phyloP scores from a whole-genome alignment of 169 alveolate species.

The Cryptosporidium andersoni region DNA sequence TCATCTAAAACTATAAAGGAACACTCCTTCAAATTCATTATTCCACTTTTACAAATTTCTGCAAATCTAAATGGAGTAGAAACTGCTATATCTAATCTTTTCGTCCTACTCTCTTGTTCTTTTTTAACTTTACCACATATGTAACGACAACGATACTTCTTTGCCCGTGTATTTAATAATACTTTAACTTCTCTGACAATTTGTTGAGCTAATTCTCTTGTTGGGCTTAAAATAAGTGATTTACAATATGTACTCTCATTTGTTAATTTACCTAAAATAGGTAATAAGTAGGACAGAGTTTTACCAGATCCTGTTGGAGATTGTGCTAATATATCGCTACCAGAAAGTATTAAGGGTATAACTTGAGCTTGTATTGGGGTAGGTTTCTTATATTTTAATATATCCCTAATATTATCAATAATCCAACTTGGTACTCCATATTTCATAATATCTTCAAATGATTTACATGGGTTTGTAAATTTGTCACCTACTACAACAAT shows the following conservation, averaged over 20 bases:
- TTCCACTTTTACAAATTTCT: conserved; percentile 73
- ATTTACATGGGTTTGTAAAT: conserved; percentile 10
- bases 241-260: conserved; percentile 47
- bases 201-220: conserved; percentile 89
- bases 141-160: conserved; percentile 45
- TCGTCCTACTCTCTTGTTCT: conserved; percentile 20
- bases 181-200: conserved; percentile 78
- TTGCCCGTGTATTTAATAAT: conserved; percentile 48
- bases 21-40: conserved; percentile 73
- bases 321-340: conserved; percentile 80
- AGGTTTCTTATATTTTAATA: conserved; percentile 74
- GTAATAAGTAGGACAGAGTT: conserved; percentile 89
- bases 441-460: conserved; percentile 41
- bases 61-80: conserved; percentile 78
- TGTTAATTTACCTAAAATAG: conserved; percentile 76
- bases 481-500: conserved; percentile 66
- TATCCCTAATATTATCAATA: conserved; percentile 8
- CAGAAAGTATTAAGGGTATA: conserved; percentile 79
- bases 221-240: conserved; percentile 83
- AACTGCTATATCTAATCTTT: conserved; percentile 71
- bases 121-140: conserved; percentile 56
- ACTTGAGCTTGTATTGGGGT: conserved; percentile 84
- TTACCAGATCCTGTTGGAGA: conserved; percentile 93
- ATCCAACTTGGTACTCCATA: conserved; percentile 35
- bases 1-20: conserved; percentile 82